Evolutionary conservation across 352 stramenopile genomes (phyloP).

Genomic region (Pythium utonaiense): DNA sequence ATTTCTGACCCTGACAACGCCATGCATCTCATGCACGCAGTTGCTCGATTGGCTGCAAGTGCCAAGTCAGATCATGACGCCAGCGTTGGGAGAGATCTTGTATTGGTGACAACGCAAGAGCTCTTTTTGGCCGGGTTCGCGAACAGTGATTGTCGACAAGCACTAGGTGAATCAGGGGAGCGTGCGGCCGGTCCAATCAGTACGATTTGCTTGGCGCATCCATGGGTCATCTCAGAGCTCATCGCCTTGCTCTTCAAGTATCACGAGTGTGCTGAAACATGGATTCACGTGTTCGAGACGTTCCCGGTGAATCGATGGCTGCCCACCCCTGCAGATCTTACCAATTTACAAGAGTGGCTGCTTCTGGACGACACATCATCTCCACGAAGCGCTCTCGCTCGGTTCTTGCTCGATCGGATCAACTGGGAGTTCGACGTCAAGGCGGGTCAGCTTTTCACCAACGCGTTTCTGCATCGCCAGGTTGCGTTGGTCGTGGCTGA

Average conservation of each 20-base stretch:
- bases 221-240: conserved; percentile 35
- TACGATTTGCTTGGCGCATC: conserved; percentile 34
- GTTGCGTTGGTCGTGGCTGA: conserved; percentile 78
- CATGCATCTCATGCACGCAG: conserved; percentile 66
- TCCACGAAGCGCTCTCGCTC: conserved; percentile 54
- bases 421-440: conserved; percentile 86
- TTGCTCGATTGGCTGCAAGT: conserved; percentile 50
- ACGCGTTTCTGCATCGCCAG: conserved; percentile 67
- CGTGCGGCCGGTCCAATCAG: conserved; percentile 30
- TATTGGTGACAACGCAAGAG: conserved; percentile 26
- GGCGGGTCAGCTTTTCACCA: conserved; percentile 53
- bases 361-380: conserved; percentile 67
- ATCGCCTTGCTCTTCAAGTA: conserved; percentile 56
- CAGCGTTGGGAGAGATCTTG: conserved; percentile 19
- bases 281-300: conserved; percentile 82
- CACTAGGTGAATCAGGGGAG: conserved; percentile 27
- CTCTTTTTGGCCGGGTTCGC: conserved; percentile 26
- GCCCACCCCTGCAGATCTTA: conserved; percentile 56
- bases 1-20: conserved; percentile 59
- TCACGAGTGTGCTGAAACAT: conserved; percentile 72
- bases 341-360: conserved; percentile 78
- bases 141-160: conserved; percentile 19
- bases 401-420: conserved; percentile 78
- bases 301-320: conserved; percentile 86
- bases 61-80: conserved; percentile 13